Evolutionary conservation across 129 eudicot genomes (phyloP).

Genomic region (Flaveria robusta): DNA sequence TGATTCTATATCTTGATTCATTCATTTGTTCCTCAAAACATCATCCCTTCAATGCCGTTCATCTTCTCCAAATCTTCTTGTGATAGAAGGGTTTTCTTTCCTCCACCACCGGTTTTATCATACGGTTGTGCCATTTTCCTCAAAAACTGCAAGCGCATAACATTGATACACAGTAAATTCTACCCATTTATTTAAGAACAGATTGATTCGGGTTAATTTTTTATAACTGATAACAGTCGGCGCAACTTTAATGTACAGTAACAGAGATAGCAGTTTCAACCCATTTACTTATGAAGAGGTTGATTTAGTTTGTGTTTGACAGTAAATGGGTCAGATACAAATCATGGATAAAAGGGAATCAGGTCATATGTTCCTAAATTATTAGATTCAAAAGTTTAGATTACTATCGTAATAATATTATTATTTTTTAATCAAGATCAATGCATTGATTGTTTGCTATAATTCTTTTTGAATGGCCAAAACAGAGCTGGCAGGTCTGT

Average conservation of each 20-base stretch:
- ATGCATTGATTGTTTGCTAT: background rate
- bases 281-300: background rate
- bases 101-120: constrained; percentile 84
- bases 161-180: background rate
- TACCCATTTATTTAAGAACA: background rate
- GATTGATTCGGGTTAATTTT: background rate
- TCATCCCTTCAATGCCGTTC: constrained; percentile 45
- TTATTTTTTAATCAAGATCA: background rate
- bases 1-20: constrained; percentile 6
- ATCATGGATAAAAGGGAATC: background rate
- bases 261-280: background rate
- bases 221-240: background rate
- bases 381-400: background rate
- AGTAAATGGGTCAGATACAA: background rate
- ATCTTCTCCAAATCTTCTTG: constrained; percentile 83
- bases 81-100: constrained; percentile 82
- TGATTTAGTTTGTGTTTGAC: background rate
- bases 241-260: background rate
- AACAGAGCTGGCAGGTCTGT: background rate
- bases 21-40: constrained; percentile 49
- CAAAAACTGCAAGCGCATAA: constrained; percentile 57
- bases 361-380: background rate
- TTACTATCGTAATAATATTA: background rate
- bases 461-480: background rate
- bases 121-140: constrained; percentile 99